Conservation (phyloP, 352 stramenopile species). For the Globisporangium spinosum region DNA sequence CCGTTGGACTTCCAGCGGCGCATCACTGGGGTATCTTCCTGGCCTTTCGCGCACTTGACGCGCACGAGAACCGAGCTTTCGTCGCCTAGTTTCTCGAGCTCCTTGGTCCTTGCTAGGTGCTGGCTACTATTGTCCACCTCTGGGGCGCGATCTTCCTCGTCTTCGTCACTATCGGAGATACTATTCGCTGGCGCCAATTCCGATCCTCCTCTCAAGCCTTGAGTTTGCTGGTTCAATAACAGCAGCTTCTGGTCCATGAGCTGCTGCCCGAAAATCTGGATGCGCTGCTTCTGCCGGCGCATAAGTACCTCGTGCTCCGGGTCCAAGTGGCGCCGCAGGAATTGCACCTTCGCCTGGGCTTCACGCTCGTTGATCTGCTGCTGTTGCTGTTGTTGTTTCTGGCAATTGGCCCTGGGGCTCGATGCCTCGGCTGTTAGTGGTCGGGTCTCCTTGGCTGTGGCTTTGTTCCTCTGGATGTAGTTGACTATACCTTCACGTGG, state of each 20-base stretch:
- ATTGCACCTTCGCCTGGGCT: conserved; percentile 1
- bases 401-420: not conserved
- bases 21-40: conserved; percentile 9
- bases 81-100: not conserved
- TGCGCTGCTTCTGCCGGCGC: conserved; percentile 46
- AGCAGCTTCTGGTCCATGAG: conserved; percentile 56
- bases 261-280: conserved; percentile 61
- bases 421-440: not conserved
- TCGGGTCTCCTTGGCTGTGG: not conserved
- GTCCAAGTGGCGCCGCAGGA: conserved; percentile 12
- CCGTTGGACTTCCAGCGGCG: conserved; percentile 5
- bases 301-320: conserved; percentile 23
- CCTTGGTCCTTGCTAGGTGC: not conserved
- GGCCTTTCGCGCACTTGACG: conserved; percentile 19
- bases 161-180: conserved; percentile 10
- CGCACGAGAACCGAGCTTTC: conserved; percentile 10
- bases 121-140: not conserved
- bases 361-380: not conserved
- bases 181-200: not conserved
- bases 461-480: conserved; percentile 10
- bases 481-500: conserved; percentile 35
- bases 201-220: not conserved
- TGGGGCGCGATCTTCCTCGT: not conserved
- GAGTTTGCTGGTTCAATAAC: conserved; percentile 24
- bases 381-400: conserved; percentile 6